Conservation (phyloP, 805 yeast species). For the Wickerhamomyces chaumierensis region DNA sequence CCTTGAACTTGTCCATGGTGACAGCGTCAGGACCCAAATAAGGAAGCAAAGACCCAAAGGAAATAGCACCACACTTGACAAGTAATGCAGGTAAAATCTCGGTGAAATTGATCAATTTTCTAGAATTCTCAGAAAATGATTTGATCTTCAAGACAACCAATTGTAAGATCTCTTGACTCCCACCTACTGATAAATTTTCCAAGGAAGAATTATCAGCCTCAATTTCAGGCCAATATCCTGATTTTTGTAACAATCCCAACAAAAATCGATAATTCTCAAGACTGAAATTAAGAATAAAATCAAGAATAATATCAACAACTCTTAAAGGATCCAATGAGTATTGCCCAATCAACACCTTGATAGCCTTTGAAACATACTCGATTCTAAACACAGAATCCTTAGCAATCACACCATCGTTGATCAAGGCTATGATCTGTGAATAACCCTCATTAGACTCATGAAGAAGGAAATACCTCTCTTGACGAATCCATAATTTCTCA, state of each 20-base stretch:
- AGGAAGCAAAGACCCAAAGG: slow-evolving; percentile 49
- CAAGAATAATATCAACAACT: slow-evolving; percentile 51
- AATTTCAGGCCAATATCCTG: slow-evolving; percentile 59
- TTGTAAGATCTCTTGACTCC: slow-evolving; percentile 43
- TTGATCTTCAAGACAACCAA: slow-evolving; percentile 37
- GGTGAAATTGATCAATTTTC: slow-evolving; percentile 29
- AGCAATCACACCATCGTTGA: slow-evolving; percentile 30
- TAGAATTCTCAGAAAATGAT: slow-evolving; percentile 18
- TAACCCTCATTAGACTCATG: slow-evolving; percentile 76
- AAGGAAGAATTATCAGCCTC: slow-evolving; percentile 24
- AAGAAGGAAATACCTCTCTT: slow-evolving; percentile 52
- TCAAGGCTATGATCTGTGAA: slow-evolving; percentile 44
- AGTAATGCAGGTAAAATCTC: slow-evolving; percentile 40
- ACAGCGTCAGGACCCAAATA: slow-evolving; percentile 43
- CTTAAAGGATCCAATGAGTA: slow-evolving; percentile 66
- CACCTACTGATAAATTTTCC: slow-evolving; percentile 33
- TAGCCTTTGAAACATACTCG: slow-evolving; percentile 31
- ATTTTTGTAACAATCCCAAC: slow-evolving; percentile 34
- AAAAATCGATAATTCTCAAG: slow-evolving; percentile 34
- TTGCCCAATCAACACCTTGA: slow-evolving; percentile 58
- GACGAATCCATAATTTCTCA: slow-evolving; percentile 10
- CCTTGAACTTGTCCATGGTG: slow-evolving; percentile 32
- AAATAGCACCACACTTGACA: slow-evolving; percentile 54
- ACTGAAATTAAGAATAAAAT: slow-evolving; percentile 35
- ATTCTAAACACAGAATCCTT: slow-evolving; percentile 31